These are phyloP conservation scores for Exserohilum turcica DNA, from an alignment of 2,329 filamentous ascomycete genomes.

Conservation along the genomic window DNA sequence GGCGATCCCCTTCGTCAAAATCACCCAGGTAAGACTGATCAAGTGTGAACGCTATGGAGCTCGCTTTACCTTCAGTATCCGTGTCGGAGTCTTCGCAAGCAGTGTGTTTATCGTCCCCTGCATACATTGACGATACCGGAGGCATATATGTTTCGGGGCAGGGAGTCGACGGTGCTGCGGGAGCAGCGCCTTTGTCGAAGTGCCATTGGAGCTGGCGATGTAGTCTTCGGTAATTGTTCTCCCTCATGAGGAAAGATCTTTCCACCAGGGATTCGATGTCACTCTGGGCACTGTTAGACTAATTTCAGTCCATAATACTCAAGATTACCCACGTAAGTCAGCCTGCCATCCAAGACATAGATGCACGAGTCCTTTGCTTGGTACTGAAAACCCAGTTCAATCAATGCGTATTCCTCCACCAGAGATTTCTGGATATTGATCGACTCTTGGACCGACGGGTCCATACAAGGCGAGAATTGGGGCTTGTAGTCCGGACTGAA, in stretches of 20 bases:
- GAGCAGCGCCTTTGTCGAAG: background rate
- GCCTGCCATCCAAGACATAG: background rate
- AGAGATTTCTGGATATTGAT: slow-evolving; percentile 4
- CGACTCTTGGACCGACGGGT: background rate
- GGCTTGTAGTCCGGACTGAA: slow-evolving; percentile 28
- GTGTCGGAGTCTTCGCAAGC: background rate
- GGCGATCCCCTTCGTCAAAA: background rate
- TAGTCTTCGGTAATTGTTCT: background rate
- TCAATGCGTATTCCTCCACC: slow-evolving; percentile 4
- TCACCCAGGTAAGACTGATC: background rate
- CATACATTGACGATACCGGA: background rate
- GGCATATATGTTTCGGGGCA: background rate
- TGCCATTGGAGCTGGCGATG: slow-evolving; percentile 6
- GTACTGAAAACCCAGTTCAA: background rate
- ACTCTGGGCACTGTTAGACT: background rate
- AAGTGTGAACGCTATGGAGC: background rate
- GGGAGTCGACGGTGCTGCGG: background rate
- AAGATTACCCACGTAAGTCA: background rate
- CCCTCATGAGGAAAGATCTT: background rate
- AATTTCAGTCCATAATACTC: background rate
- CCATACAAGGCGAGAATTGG: slow-evolving; percentile 14
- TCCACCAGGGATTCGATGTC: slow-evolving; percentile 2
- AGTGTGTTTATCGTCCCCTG: background rate
- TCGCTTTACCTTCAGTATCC: background rate
- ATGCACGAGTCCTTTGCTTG: background rate